A percentile compares a stretch with the other conserved stretches of the same genome.
Evolutionary conservation across 139 green algal species (phyloP).

Genomic region (Picochlorum sp.): DNA sequence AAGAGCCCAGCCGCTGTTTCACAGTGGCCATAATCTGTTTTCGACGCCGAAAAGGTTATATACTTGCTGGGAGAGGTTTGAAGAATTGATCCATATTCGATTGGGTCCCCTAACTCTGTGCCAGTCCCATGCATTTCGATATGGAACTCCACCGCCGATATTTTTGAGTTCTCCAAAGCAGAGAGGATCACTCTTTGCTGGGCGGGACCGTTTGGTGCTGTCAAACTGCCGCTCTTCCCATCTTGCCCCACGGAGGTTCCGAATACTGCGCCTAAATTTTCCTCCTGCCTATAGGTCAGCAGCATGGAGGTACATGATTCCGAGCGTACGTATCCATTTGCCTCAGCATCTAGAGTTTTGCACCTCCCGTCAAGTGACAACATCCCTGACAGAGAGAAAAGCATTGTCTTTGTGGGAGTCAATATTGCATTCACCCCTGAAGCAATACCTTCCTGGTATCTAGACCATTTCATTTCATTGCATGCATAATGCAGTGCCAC

Average conservation of each 20-base stretch:
- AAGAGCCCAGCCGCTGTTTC: slow-evolving; percentile 63
- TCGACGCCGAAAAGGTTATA: slow-evolving; percentile 49
- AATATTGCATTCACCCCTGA: slow-evolving; percentile 61
- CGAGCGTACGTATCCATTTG: slow-evolving; percentile 52
- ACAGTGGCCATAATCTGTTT: slow-evolving; percentile 58
- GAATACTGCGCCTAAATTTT: slow-evolving; percentile 24
- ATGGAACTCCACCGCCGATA: not conserved
- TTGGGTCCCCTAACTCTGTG: slow-evolving; percentile 47
- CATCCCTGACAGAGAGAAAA: slow-evolving; percentile 45
- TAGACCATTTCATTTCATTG: slow-evolving; percentile 20
- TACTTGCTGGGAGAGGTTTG: slow-evolving; percentile 15
- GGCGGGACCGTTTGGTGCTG: slow-evolving; percentile 65
- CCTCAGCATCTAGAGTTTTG: slow-evolving; percentile 41
- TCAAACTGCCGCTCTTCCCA: slow-evolving; percentile 68
- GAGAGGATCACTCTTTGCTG: slow-evolving; percentile 27
- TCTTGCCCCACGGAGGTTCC: slow-evolving; percentile 79
- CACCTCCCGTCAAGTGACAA: slow-evolving; percentile 42
- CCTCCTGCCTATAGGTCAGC: slow-evolving; percentile 17
- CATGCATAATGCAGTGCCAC: slow-evolving; percentile 51
- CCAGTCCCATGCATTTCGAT: slow-evolving; percentile 49
- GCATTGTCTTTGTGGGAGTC: slow-evolving; percentile 49
- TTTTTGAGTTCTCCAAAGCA: not conserved
- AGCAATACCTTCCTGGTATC: slow-evolving; percentile 24
- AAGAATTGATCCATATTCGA: slow-evolving; percentile 36
- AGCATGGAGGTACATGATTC: slow-evolving; percentile 24